These are phyloP conservation scores for Mycena galopus DNA, from an alignment of 768 basidiomycete species.

Conservation along the genomic window DNA sequence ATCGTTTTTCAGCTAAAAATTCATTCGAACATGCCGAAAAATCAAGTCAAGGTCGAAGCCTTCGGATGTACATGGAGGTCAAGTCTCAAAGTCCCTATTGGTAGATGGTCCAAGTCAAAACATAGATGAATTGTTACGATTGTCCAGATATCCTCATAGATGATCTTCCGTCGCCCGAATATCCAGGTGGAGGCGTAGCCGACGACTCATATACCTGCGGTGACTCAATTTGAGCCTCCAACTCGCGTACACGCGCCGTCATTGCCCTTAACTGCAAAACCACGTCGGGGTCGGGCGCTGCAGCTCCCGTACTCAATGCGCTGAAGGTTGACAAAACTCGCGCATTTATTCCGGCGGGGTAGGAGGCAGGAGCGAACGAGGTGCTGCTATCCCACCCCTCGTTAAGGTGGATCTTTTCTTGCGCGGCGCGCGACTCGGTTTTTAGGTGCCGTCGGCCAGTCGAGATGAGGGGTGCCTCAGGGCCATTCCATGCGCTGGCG, in stretches of 20 bases:
- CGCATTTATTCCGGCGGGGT: not conserved
- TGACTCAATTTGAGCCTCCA: not conserved
- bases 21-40: no score
- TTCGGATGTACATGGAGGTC: no score
- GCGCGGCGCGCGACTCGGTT: not conserved
- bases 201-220: not conserved
- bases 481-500: not conserved
- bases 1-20: no score
- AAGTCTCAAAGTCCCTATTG: no score
- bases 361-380: not conserved
- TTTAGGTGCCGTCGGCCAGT: not conserved
- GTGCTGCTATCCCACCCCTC: not conserved
- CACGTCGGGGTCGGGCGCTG: not conserved
- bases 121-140: not conserved
- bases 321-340: not conserved
- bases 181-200: not conserved
- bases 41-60: no score
- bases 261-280: not conserved
- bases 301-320: not conserved
- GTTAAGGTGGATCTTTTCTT: not conserved
- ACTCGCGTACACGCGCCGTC: not conserved
- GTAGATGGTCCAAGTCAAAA: no score
- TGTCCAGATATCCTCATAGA: not conserved
- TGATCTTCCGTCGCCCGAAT: constrained; percentile 1
- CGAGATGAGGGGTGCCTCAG: not conserved